Base-by-base conservation (phyloP, 2,329 filamentous ascomycete genomes). In the Verticillium zaregamsianum region DNA sequence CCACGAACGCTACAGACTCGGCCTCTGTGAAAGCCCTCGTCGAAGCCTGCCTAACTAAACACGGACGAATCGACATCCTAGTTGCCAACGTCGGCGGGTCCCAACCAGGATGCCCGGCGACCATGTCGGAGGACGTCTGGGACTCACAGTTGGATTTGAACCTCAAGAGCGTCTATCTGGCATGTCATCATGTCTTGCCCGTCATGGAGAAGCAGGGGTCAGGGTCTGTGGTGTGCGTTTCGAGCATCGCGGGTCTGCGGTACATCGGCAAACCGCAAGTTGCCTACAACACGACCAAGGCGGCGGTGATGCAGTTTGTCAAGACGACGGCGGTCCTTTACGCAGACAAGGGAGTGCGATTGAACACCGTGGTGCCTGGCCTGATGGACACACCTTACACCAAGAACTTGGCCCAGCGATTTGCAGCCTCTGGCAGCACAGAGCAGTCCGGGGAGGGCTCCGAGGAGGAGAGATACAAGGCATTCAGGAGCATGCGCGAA, bases 11-110 rank as follows among this genome's bases (percentile, higher is more conserved):
- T 2, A 87, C 84, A 0, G 79, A 80, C 6, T 77, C 80, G 0
- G 68, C 71, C 0, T 81, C 82, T 17, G 83, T 86, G 68, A 80
- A 83, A 64, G 69, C 70, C 0, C 77, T 87, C 0, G 79, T 88
- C 3, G 78, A 83, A 37, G 77, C 78, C 0, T 86, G 83, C 55
- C 67, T 85, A 20, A 68, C 74, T 0, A 80, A 79, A 45, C 79
- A 86, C 63, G 83, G 83, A 9, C 77, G 81, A 6, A 82, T 87
- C 59, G 86, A 88, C 64, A 82, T 88, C 25, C 72, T 88, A 0
- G 69, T 89, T 17, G 86, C 86, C 65, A 87, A 87, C 59, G 85
- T 87, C 3, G 86, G 86, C 2, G 79, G 79, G 59, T 83, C 80
- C 0, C 83, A 86, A 62, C 79, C 78, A 0, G 83, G 83, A 0